These are phyloP conservation scores for Xylaria sp. DNA, from an alignment of 2,329 filamentous ascomycete species.

Conservation along the genomic window DNA sequence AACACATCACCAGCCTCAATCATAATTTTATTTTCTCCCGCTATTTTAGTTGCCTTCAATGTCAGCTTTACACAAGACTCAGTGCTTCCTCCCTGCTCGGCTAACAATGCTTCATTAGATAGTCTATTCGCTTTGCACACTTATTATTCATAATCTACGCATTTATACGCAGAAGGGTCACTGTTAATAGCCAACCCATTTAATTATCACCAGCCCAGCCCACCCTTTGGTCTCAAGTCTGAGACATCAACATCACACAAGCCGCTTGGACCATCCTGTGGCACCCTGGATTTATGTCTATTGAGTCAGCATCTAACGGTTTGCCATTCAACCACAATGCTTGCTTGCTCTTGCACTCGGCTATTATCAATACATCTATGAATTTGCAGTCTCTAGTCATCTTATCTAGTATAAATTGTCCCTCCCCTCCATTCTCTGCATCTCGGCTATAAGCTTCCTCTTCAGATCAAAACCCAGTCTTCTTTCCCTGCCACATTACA, in stretches of 20 bases:
- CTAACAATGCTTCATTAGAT: too few species aligned
- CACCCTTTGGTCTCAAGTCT: background rate
- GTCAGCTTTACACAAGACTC: too few species aligned
- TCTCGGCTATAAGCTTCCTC: background rate
- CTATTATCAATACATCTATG: background rate
- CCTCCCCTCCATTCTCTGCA: background rate
- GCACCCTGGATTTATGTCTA: background rate
- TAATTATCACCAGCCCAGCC: too few species aligned
- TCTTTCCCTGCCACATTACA: background rate
- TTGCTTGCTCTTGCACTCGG: background rate
- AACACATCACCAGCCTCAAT: too few species aligned
- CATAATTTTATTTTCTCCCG: too few species aligned
- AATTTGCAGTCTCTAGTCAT: background rate
- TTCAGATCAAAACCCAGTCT: background rate
- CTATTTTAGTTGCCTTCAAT: too few species aligned
- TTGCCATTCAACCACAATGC: slow-evolving; percentile 20
- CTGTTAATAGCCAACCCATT: too few species aligned
- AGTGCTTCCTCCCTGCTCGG: too few species aligned
- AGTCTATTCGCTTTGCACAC: too few species aligned
- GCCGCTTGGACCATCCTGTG: slow-evolving; percentile 22
- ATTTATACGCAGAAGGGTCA: too few species aligned
- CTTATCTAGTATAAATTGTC: slow-evolving; percentile 1
- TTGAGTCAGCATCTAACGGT: slow-evolving; percentile 12
- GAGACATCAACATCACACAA: slow-evolving; percentile 21
- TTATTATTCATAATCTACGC: too few species aligned